Evolutionary conservation across 2,329 filamentous ascomycete genomes (phyloP), one percentile per base, ranked within the genome.

Genomic region (Eurotiales sp.): DNA sequence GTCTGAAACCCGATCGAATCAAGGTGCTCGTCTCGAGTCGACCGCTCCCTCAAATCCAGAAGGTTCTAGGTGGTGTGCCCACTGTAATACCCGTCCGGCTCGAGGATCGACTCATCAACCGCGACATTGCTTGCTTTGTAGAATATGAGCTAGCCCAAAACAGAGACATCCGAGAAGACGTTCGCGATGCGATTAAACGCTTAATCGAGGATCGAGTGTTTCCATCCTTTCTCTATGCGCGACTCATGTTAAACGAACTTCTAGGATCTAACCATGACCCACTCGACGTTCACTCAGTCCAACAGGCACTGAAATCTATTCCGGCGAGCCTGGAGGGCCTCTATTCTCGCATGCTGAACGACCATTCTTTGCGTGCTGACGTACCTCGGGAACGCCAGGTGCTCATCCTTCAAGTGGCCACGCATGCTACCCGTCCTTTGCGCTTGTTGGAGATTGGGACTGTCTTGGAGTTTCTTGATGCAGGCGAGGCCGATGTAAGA

Each of bases 321-420:
- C 43, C 43, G 8, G 4, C 30, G 8, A 36, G 21, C 19, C 30
- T 46, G 21, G 30, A 36, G 15, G 43, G 23, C 17, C 29, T 46
- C 12, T 46, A 46, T 29, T 34, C 43, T 8, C 29, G 25, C 25
- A 34, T 46, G 29, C 17, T 46, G n/a, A 34, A 36, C 3, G 43
- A 46, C 10, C 43, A 46, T 46, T 34, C 43, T 4, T 7, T 46
- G 10, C 43, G 43, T 46, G 29, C 43, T 17, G 21, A 22, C 19
- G 43, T 46, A 8, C 43, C 43, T 46, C 43, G 19, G n/a, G 29
- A 46, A 12, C 29, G 29, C n/a, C 43, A 46, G 29, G 6, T 36
- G 29, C 29, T 46, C 43, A 46, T 46, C 29, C 19, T 46, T 8
- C 63, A 67, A 40, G 72, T 63, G 52, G 43, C 21, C 19, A 46